phyloP scores from a whole-genome alignment of 805 yeast genomes.

The Saccharomycopsis oosterbeekiorum region DNA sequence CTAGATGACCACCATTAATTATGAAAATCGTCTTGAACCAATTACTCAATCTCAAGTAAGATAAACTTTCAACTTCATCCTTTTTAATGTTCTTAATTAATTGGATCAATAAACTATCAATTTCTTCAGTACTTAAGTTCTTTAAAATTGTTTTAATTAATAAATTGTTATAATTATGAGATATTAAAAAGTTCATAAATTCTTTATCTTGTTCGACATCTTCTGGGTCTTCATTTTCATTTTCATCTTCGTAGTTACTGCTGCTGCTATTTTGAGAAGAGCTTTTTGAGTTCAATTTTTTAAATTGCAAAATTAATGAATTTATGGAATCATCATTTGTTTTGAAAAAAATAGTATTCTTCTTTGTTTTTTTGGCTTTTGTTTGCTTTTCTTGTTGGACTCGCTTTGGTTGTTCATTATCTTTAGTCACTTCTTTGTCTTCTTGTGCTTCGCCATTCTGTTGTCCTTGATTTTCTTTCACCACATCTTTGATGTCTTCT shows the following conservation, averaged over 20 bases:
- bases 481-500: background rate
- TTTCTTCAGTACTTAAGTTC: conserved; percentile 10
- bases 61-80: background rate
- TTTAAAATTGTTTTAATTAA: conserved; percentile 14
- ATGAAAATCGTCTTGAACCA: conserved; percentile 15
- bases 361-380: conserved; percentile 2
- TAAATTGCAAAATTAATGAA: conserved; percentile 1
- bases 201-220: background rate
- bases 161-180: conserved; percentile 4
- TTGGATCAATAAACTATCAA: conserved; percentile 6
- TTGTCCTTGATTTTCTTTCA: background rate
- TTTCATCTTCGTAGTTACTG: conserved; percentile 2
- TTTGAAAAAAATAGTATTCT: background rate
- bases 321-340: background rate
- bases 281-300: background rate
- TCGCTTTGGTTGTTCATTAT: background rate
- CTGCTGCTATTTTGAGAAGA: background rate
- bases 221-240: background rate
- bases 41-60: conserved; percentile 10
- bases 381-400: background rate
- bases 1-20: conserved; percentile 9
- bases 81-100: background rate
- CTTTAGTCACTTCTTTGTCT: background rate
- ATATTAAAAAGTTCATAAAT: conserved; percentile 5
- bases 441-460: background rate